These are phyloP conservation scores for Sporothrix pseudoabietina DNA, from an alignment of 2,329 filamentous ascomycete genomes.

Conservation along the genomic window DNA sequence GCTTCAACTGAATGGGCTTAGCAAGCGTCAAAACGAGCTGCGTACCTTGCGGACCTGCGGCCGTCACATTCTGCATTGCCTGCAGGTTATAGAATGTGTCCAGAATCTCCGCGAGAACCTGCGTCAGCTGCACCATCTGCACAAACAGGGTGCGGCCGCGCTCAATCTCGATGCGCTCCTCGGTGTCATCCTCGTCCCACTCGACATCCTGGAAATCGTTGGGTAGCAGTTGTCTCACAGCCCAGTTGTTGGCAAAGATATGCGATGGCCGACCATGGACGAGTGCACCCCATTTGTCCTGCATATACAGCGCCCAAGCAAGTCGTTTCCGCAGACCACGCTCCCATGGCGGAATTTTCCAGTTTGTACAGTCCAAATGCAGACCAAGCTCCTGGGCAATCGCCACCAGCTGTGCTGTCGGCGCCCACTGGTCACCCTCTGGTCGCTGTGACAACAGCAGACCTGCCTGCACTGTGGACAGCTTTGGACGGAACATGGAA, in stretches of 20 bases:
- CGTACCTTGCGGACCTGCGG: constrained; percentile 69
- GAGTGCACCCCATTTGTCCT: constrained; percentile 77
- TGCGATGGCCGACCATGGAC: constrained; percentile 86
- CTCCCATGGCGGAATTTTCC: constrained; percentile 66
- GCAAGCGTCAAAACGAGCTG: constrained; percentile 73
- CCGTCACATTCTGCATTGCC: constrained; percentile 68
- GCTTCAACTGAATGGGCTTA: constrained; percentile 78
- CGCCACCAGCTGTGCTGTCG: constrained; percentile 57
- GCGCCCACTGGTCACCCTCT: constrained; percentile 51
- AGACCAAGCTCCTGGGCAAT: constrained; percentile 61
- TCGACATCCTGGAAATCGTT: constrained; percentile 76
- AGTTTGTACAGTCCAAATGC: constrained; percentile 62
- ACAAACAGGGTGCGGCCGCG: constrained; percentile 70
- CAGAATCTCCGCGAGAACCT: constrained; percentile 76
- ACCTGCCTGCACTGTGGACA: constrained; percentile 59
- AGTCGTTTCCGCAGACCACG: constrained; percentile 61
- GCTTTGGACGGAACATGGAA: constrained; percentile 55
- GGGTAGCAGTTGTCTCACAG: constrained; percentile 64
- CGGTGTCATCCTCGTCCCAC: constrained; percentile 62
- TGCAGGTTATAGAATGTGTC: constrained; percentile 81
- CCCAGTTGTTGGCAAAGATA: constrained; percentile 70
- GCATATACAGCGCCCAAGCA: constrained; percentile 66
- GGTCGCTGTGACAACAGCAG: constrained; percentile 56
- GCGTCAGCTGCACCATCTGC: constrained; percentile 74
- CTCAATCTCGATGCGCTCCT: constrained; percentile 66